These are phyloP conservation scores for Andrographis paniculata DNA, from an alignment of 305 asterid species.

Conservation along the genomic window DNA sequence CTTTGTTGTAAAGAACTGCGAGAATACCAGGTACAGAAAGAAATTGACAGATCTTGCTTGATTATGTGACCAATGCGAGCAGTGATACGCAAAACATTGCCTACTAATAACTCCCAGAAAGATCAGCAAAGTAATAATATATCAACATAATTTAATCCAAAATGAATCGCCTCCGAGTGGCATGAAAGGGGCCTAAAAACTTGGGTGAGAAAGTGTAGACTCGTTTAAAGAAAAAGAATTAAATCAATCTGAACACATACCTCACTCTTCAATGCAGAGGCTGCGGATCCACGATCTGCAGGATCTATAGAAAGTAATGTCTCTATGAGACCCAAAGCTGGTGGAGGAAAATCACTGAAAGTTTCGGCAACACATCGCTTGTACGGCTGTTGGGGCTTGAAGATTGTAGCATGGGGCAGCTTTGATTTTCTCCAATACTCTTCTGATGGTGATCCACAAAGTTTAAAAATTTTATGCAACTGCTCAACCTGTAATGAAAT, in stretches of 20 bases:
- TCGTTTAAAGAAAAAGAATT: conserved; percentile 10
- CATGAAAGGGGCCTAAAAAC: background rate
- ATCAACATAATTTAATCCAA: too few species aligned
- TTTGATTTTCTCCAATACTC: conserved; percentile 89
- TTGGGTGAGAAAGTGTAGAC: background rate
- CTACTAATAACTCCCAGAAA: too few species aligned
- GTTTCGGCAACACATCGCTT: conserved; percentile 74
- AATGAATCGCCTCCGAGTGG: too few species aligned
- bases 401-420: conserved; percentile 77
- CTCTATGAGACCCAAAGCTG: conserved; percentile 65
- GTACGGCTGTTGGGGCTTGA: conserved; percentile 92
- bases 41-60: background rate
- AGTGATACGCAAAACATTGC: too few species aligned
- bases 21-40: conserved; percentile 9
- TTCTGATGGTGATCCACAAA: conserved; percentile 88
- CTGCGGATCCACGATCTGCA: conserved; percentile 70
- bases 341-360: conserved; percentile 70
- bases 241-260: conserved; percentile 27
- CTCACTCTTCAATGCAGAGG: conserved; percentile 74
- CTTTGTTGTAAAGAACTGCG: conserved; percentile 65
- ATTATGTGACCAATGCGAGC: conserved; percentile 7
- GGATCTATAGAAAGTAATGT: conserved; percentile 75
- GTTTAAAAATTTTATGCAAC: conserved; percentile 82
- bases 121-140: too few species aligned
- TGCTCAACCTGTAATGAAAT: conserved; percentile 62